phyloP scores from a whole-genome alignment of 768 basidiomycete species.

The Suillus sp. region DNA sequence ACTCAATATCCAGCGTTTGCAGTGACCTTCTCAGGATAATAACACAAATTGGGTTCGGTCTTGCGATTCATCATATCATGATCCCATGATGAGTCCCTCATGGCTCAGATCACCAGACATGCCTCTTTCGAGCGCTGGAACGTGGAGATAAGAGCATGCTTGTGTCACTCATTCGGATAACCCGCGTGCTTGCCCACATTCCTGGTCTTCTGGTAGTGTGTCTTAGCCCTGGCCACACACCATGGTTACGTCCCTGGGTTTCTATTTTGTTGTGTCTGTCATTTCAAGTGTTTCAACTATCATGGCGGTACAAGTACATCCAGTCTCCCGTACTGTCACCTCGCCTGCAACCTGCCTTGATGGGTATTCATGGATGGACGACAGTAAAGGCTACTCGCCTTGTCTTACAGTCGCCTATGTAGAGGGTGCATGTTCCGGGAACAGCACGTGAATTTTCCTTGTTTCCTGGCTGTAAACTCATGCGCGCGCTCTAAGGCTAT shows the following conservation, averaged over 20 bases:
- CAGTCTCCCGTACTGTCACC: constrained; percentile 14
- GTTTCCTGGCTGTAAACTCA: not conserved
- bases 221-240: not conserved
- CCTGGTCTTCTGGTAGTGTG: not conserved
- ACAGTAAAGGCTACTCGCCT: constrained; percentile 15
- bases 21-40: too few species aligned
- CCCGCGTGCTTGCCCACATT: not conserved
- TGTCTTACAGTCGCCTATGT: constrained; percentile 34
- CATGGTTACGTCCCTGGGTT: not conserved
- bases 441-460: constrained; percentile 21
- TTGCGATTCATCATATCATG: not conserved
- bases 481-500: constrained; percentile 19
- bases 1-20: not conserved
- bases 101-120: not conserved
- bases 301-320: constrained; percentile 13
- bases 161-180: not conserved
- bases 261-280: not conserved
- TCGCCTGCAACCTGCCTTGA: constrained; percentile 22
- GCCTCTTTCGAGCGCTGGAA: not conserved
- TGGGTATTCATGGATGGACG: constrained; percentile 31
- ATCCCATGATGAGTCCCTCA: not conserved
- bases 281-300: not conserved
- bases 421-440: constrained; percentile 30
- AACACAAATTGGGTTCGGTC: not conserved
- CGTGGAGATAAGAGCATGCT: not conserved